phyloP scores from a whole-genome alignment of 768 basidiomycete species.

The Boletus huronensis region DNA sequence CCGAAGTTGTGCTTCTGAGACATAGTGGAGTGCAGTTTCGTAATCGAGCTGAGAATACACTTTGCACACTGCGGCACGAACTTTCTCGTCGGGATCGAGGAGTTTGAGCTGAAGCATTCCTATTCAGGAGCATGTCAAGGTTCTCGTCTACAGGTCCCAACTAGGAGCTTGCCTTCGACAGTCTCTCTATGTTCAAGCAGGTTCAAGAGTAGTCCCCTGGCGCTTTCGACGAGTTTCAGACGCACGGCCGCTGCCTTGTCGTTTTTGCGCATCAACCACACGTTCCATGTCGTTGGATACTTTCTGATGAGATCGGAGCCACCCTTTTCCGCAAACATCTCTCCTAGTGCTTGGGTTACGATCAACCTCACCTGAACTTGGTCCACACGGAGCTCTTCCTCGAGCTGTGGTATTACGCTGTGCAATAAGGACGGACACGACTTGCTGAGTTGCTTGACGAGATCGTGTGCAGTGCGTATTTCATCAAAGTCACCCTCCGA shows the following conservation, averaged over 20 bases:
- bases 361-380: slow-evolving; percentile 67
- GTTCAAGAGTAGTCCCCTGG: slow-evolving; percentile 56
- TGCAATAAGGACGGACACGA: slow-evolving; percentile 79
- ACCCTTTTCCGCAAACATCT: slow-evolving; percentile 82
- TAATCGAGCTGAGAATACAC: slow-evolving; percentile 84
- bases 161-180: slow-evolving; percentile 62
- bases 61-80: slow-evolving; percentile 81
- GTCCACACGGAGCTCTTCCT: slow-evolving; percentile 83
- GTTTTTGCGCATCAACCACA: slow-evolving; percentile 75
- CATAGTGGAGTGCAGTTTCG: slow-evolving; percentile 83
- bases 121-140: slow-evolving; percentile 25
- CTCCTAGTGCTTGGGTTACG: slow-evolving; percentile 83
- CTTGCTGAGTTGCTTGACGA: slow-evolving; percentile 78
- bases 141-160: not conserved
- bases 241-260: slow-evolving; percentile 74
- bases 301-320: slow-evolving; percentile 72
- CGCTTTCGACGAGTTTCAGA: slow-evolving; percentile 72
- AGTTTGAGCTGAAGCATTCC: slow-evolving; percentile 64
- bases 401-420: slow-evolving; percentile 90
- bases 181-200: slow-evolving; percentile 63
- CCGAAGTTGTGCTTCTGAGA: slow-evolving; percentile 59
- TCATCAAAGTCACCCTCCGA: slow-evolving; percentile 56
- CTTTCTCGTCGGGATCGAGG: slow-evolving; percentile 86
- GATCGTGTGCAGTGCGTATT: slow-evolving; percentile 73
- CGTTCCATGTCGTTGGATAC: slow-evolving; percentile 81